A percentile compares a stretch with the other conserved stretches of the same genome.
phyloP scores from a whole-genome alignment of 129 eudicot genomes.

The Lactuca sativa region DNA sequence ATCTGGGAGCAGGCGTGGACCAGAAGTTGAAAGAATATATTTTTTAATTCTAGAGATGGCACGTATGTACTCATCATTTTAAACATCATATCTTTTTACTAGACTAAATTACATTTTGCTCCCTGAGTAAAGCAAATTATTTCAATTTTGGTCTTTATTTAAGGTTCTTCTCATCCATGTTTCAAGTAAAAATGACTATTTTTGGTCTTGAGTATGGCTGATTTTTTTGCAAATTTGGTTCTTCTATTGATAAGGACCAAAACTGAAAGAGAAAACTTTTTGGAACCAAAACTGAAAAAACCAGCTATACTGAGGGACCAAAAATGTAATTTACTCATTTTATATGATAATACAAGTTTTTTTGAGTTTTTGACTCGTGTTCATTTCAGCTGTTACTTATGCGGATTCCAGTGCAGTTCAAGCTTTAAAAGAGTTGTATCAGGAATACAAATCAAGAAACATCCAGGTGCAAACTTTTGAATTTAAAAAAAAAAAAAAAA shows the following conservation, averaged over 20 bases:
- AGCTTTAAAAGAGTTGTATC: slow-evolving; percentile 83
- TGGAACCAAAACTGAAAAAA: too few relatives aligned
- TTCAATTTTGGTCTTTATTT: too few relatives aligned
- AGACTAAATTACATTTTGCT: background rate
- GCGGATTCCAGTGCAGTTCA: slow-evolving; percentile 93
- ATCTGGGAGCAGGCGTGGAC: slow-evolving; percentile 61
- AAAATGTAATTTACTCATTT: background rate
- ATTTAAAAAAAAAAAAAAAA: too few relatives aligned
- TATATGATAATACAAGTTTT: background rate
- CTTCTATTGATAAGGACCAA: too few relatives aligned
- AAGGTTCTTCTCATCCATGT: too few relatives aligned
- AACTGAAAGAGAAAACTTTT: too few relatives aligned
- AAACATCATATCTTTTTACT: background rate
- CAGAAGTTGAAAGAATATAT: slow-evolving; percentile 75
- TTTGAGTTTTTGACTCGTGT: background rate
- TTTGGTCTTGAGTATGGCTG: too few relatives aligned
- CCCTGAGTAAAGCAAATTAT: background rate
- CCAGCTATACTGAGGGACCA: background rate
- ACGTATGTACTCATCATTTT: slow-evolving; percentile 54
- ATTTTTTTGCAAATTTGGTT: too few relatives aligned
- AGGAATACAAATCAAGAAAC: slow-evolving; percentile 79
- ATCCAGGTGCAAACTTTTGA: slow-evolving; percentile 59
- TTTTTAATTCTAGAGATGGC: slow-evolving; percentile 92
- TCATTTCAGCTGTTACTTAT: slow-evolving; percentile 75
- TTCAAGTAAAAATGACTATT: too few relatives aligned